Base-by-base conservation (phyloP, 805 yeast species). In the Saccharomycopsis sp. region DNA sequence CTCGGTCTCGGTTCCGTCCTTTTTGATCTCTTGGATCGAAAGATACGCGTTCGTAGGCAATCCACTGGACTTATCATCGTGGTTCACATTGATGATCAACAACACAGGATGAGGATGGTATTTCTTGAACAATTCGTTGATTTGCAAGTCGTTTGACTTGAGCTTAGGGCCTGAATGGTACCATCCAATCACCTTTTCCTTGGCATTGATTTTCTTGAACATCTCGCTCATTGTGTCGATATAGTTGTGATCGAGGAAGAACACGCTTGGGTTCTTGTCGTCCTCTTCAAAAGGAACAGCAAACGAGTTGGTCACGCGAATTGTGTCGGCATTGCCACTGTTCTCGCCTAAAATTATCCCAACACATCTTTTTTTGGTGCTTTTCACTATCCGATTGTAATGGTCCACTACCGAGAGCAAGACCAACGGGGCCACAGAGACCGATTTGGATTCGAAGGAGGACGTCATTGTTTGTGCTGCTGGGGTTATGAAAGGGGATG, bases 251-350 rank as follows among this genome's bases (percentile, higher is more conserved):
- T 94, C 99, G 67, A 94, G 76, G 69, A 94, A 94, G 98, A 98
- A 94, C 52, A 96, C 97, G 20, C 84, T 85, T 1, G 96, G 82
- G 71, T 90, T 88, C 71, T 83, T 87, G 52, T 87, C 96, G 69
- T 94, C 99, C 71, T 94, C 99, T 73, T 94, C 99, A 69, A 94
- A 94, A 0, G 99, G 99, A 54, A 94, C 88, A 7, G 98, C 99
- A 76, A 89, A 94, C 24, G 96, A 87, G 74, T 94, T 94, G 56
- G 97, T 84, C 20, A 92, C 93, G 56, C 85, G 83, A 54, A 92
- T 83, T 1, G 74, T 72, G 17, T 73, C 67, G 8, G 68, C 66
- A 56, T 76, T 76, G 9, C 77, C 69, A 15, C 82, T 73, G 62
- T 78, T 81, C 67, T 90, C 96, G 19, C 99, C 99, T 57, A 94